phyloP scores from a whole-genome alignment of 768 basidiomycete species.

The Hydnomerulius pinastri region DNA sequence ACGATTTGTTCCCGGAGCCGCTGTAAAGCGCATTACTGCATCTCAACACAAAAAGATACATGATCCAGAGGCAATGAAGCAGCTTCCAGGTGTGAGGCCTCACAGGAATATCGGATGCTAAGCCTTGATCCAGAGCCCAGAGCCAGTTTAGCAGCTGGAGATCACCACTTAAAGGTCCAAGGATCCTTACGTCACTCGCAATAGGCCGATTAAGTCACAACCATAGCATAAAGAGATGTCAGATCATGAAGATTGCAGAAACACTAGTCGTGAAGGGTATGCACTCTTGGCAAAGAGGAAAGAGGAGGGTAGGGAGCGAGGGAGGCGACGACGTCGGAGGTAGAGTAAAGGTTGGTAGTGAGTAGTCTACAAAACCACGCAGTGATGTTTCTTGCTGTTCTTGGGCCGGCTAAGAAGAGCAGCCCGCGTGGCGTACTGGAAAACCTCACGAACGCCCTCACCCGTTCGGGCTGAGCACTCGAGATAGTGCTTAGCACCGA shows the following conservation, averaged over 20 bases:
- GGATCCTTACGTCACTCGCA: neutral
- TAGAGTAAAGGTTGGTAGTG: constrained; percentile 23
- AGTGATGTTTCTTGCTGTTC: constrained; percentile 42
- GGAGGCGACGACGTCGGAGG: constrained; percentile 19
- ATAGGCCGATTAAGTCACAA: constrained; percentile 10
- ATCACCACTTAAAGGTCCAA: no score
- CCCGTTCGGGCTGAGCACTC: constrained; percentile 97
- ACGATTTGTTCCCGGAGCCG: no score
- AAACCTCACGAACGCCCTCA: constrained; percentile 97
- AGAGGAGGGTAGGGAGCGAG: constrained; percentile 15
- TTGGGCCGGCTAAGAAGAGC: constrained; percentile 71
- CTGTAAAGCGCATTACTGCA: no score
- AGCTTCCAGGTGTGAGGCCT: no score
- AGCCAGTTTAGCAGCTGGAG: no score
- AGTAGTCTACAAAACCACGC: constrained; percentile 46
- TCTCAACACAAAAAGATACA: no score
- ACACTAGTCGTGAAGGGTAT: constrained; percentile 41
- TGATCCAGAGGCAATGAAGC: no score
- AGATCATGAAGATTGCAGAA: constrained; percentile 41
- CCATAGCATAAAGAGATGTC: constrained; percentile 26
- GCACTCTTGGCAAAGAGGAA: constrained; percentile 26
- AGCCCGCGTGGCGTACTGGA: constrained; percentile 95
- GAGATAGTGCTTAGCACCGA: constrained; percentile 93
- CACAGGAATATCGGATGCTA: no score
- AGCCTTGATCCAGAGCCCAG: no score